Conservation (phyloP, 192 early-diverging fungal species). For the Podila horticola region DNA sequence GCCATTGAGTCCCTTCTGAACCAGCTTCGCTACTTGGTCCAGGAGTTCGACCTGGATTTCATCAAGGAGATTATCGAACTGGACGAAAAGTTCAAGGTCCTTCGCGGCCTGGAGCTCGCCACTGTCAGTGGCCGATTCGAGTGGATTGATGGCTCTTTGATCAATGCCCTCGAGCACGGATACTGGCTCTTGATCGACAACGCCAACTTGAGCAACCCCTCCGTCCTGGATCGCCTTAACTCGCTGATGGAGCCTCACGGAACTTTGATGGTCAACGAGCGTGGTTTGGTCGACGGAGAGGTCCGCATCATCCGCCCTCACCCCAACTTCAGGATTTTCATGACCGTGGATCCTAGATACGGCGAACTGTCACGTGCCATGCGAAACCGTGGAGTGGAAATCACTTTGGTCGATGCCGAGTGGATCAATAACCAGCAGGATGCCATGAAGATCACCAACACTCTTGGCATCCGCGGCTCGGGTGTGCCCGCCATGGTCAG, state of each 20-base stretch:
- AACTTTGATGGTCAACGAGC: slow-evolving; percentile 88
- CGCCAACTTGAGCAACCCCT: slow-evolving; percentile 94
- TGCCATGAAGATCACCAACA: slow-evolving; percentile 59
- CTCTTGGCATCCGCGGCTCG: slow-evolving; percentile 54
- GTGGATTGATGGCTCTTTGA: slow-evolving; percentile 96
- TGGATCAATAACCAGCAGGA: slow-evolving; percentile 61
- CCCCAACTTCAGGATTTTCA: slow-evolving; percentile 92
- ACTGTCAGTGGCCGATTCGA: slow-evolving; percentile 88
- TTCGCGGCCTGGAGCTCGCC: slow-evolving; percentile 57
- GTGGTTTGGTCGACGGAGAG: slow-evolving; percentile 84
- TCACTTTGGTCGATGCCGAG: slow-evolving; percentile 70
- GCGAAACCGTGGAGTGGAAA: slow-evolving; percentile 98
- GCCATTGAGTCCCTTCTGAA: slow-evolving; percentile 35
- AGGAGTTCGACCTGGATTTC: slow-evolving; percentile 45
- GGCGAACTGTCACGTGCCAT: slow-evolving; percentile 97
- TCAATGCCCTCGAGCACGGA: slow-evolving; percentile 89
- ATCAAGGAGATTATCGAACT: slow-evolving; percentile 24
- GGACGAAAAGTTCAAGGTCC: slow-evolving; percentile 40
- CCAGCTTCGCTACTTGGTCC: slow-evolving; percentile 44
- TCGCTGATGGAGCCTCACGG: slow-evolving; percentile 92
- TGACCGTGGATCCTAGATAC: slow-evolving; percentile 92
- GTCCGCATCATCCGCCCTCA: slow-evolving; percentile 85
- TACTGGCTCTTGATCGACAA: slow-evolving; percentile 97
- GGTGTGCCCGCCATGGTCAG: slow-evolving; percentile 50
- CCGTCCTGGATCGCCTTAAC: slow-evolving; percentile 96